Percentiles rank a stretch among this genome's conserved stretches.
Conservation (phyloP, 352 stramenopile genomes). For the Pythium apleroticum region DNA sequence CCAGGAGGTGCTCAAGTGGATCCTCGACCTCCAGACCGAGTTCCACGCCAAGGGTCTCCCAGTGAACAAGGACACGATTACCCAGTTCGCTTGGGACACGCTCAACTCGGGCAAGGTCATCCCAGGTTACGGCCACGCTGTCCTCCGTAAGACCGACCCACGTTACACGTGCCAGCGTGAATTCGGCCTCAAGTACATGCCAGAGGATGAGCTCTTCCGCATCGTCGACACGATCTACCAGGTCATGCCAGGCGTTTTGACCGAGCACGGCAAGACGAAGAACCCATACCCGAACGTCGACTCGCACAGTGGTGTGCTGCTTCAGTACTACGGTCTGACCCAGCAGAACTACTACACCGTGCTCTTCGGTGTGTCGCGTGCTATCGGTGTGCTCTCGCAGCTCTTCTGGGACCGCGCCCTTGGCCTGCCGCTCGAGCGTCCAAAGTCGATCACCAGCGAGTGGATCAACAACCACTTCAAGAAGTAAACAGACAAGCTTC, state of each 20-base stretch:
- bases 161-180: conserved; percentile 99
- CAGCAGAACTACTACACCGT: conserved; percentile 99
- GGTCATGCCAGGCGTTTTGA: conserved; percentile 98
- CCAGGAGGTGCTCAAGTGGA: conserved; percentile 97
- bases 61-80: conserved; percentile 98
- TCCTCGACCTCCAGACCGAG: conserved; percentile 94
- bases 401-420: conserved; percentile 98
- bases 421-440: conserved; percentile 96
- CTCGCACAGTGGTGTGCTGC: conserved; percentile 97
- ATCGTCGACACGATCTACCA: conserved; percentile 99
- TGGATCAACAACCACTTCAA: conserved; percentile 97
- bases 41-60: conserved; percentile 96
- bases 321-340: conserved; percentile 99
- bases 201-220: conserved; percentile 98
- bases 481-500: conserved; percentile 41
- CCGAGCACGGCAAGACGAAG: conserved; percentile 99
- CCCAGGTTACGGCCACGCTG: conserved; percentile 97
- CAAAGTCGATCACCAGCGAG: conserved; percentile 98
- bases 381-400: conserved; percentile 97
- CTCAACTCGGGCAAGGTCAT: conserved; percentile 99
- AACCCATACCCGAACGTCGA: conserved; percentile 99
- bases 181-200: conserved; percentile 99
- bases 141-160: conserved; percentile 98
- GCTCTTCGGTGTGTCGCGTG: conserved; percentile 98
- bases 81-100: conserved; percentile 98